A percentile compares a stretch with the other conserved stretches of the same genome.
These are phyloP conservation scores for Clitocybe nebularis DNA, from an alignment of 1,284 basidiomycete species.

Conservation along the genomic window DNA sequence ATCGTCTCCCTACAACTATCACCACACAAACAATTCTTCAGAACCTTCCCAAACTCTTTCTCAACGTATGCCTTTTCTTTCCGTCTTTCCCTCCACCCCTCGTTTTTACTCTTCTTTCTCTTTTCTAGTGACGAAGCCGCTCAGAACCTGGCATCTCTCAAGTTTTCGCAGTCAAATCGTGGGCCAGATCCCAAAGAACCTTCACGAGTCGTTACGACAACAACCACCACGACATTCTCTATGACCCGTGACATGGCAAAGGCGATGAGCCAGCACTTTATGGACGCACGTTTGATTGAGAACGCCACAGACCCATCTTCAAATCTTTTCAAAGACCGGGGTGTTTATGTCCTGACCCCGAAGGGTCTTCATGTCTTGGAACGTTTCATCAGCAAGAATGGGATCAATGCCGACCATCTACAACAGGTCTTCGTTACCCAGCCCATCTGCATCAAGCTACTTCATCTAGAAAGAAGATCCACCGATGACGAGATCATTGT, in stretches of 20 bases:
- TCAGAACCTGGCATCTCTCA: conserved; percentile 89
- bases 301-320: conserved; percentile 89
- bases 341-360: conserved; percentile 92
- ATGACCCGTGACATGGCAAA: conserved; percentile 99
- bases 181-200: conserved; percentile 97
- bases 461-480: conserved; percentile 91
- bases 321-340: conserved; percentile 94
- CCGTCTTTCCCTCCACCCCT: conserved; percentile 11
- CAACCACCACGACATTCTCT: conserved; percentile 98
- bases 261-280: conserved; percentile 98
- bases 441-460: conserved; percentile 96
- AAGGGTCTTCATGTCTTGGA: conserved; percentile 99
- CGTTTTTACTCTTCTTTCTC: conserved; percentile 17
- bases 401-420: conserved; percentile 92
- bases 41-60: conserved; percentile 92
- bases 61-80: conserved; percentile 73
- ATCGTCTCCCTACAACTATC: conserved; percentile 90
- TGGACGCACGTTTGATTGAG: conserved; percentile 97
- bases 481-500: conserved; percentile 98
- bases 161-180: conserved; percentile 98
- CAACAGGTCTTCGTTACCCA: conserved; percentile 88
- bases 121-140: conserved; percentile 88
- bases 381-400: conserved; percentile 98
- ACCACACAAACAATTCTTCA: conserved; percentile 94
- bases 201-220: conserved; percentile 95